phyloP scores from a whole-genome alignment of 495 filamentous ascomycete species.

The Polyplosphaeria fusca region DNA sequence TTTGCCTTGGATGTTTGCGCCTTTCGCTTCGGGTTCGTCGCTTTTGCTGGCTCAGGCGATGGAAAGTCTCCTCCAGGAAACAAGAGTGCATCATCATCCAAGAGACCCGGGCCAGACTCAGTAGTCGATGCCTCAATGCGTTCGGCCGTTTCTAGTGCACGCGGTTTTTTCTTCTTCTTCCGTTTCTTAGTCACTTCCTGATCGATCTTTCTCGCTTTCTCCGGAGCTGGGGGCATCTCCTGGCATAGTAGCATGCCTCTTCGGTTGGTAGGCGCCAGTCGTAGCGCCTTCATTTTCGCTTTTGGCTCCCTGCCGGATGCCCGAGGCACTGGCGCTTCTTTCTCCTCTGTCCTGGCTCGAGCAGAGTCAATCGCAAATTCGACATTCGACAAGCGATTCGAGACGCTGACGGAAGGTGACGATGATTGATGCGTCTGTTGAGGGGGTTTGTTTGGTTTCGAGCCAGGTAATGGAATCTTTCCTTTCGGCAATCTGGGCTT shows the following conservation, averaged over 20 bases:
- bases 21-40: slow-evolving; percentile 3
- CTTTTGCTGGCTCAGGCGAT: background rate
- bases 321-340: background rate
- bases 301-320: slow-evolving; percentile 22
- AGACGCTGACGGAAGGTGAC: slow-evolving; percentile 28
- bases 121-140: background rate
- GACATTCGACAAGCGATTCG: slow-evolving; percentile 23
- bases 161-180: slow-evolving; percentile 5
- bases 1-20: background rate
- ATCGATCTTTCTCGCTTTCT: too few relatives aligned
- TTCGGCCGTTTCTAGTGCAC: background rate
- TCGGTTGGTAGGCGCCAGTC: slow-evolving; percentile 13
- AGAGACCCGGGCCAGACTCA: too few relatives aligned
- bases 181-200: too few relatives aligned
- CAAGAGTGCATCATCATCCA: slow-evolving; percentile 9
- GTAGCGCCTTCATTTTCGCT: slow-evolving; percentile 26
- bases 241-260: slow-evolving; percentile 28
- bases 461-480: slow-evolving; percentile 7
- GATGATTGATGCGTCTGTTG: slow-evolving; percentile 5
- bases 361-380: background rate
- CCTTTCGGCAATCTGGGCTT: slow-evolving; percentile 3
- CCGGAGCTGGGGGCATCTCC: slow-evolving; percentile 1
- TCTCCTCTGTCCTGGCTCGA: too few relatives aligned
- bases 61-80: background rate
- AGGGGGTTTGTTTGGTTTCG: background rate